Evolutionary conservation across 345 rosid genomes (phyloP), one percentile per base, ranked within the genome.

Genomic region (Pistacia atlantica): DNA sequence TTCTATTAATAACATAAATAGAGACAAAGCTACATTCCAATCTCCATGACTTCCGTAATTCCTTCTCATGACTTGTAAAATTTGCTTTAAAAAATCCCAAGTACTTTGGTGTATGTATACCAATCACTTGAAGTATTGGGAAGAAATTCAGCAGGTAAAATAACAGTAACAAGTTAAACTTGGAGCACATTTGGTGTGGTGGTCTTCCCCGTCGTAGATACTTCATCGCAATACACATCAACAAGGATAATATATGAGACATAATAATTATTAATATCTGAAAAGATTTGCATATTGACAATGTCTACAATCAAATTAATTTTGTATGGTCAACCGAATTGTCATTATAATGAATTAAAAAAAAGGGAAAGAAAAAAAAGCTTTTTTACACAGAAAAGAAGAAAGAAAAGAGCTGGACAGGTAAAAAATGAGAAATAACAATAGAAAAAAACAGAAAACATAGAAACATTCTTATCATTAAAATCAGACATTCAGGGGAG

Each of bases 161-260:
- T 12, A 65, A 74, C 4, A 55, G 60, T 33, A 74, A 72, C 48
- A 20, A 33, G 8, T 25, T 16, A 63, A 72, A 89, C 93, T 95
- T 88, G 83, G 72, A 93, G 90, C 79, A 78, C 83, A 76, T 89
- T 82, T 66, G 92, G 94, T 70, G 78, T 82, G 25, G 66, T 61
- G 11, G 94, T 93, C 83, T 79, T 89, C 77, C 92, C 84, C 45
- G 62, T 65, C 20, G 0, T 22, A 22, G 25, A 22, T 22, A 83
- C 67, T 69, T 87, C 93, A 79, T 90, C 97, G 78, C 91, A 89
- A 93, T 90, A 83, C 83, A 83, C 17, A 62, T 46, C 76, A 77
- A 58, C 25, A 25, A 75, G 42, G 60, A 56, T 6, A 67, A 4
- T 33, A 52, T 18, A 64, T 72, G 11, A 72, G 56, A 75, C 14